A percentile compares a stretch with the other conserved stretches of the same genome.
Evolutionary conservation across 371 early-diverging fungal species (phyloP).

Genomic region (Mucor indicus): DNA sequence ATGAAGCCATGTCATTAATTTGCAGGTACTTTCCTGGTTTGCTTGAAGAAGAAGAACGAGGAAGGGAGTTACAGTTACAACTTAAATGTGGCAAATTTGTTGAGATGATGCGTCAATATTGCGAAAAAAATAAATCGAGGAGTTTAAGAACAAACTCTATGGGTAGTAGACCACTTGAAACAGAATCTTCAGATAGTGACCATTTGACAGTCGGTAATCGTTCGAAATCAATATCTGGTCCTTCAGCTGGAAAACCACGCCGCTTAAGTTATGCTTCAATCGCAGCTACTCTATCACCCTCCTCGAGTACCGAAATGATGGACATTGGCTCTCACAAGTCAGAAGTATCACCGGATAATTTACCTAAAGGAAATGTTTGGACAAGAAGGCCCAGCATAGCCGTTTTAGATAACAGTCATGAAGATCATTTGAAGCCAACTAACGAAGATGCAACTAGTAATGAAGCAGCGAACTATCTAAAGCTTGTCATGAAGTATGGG

Average conservation of each 20-base stretch:
- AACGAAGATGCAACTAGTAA: not conserved
- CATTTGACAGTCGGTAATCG: too few species aligned
- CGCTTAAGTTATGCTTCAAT: constrained; percentile 37
- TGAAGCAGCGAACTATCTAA: constrained; percentile 11
- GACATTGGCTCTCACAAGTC: not conserved
- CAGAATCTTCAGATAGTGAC: not conserved
- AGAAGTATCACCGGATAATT: not conserved
- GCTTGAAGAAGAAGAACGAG: constrained; percentile 31
- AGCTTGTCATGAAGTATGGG: constrained; percentile 66
- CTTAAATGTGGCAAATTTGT: constrained; percentile 84
- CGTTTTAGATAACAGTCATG: not conserved
- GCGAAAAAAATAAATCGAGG: constrained; percentile 6
- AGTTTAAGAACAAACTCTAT: constrained; percentile 61
- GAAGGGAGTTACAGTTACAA: constrained; percentile 62
- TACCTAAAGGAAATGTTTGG: not conserved
- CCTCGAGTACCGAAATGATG: constrained; percentile 6
- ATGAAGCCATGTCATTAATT: constrained; percentile 63
- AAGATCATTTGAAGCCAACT: not conserved
- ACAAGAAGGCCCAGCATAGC: not conserved
- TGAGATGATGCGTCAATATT: constrained; percentile 67
- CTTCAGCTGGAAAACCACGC: constrained; percentile 1
- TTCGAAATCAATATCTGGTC: not conserved
- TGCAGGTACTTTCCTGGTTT: constrained; percentile 63
- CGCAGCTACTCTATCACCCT: constrained; percentile 28
- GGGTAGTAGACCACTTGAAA: constrained; percentile 24